Evolutionary conservation across 352 stramenopile genomes (phyloP).

Genomic region (Elongisporangium senticosum): DNA sequence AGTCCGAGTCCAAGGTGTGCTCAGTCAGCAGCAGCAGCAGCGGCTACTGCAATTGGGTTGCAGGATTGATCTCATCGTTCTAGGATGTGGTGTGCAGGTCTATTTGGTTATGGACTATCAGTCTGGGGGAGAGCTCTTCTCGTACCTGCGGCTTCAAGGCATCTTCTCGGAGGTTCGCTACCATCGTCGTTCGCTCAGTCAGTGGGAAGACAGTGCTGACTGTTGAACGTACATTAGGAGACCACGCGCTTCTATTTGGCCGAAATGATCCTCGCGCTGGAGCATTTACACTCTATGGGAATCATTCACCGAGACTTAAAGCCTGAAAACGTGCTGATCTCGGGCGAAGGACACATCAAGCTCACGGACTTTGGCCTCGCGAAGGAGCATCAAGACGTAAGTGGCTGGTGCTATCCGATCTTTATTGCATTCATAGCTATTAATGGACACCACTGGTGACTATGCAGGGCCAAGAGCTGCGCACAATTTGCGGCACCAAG

Average conservation of each 20-base stretch:
- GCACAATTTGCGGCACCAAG: slow-evolving; percentile 76
- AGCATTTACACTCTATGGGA: slow-evolving; percentile 71
- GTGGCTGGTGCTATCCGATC: neutral
- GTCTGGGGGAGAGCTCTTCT: slow-evolving; percentile 76
- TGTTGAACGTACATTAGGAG: slow-evolving; percentile 26
- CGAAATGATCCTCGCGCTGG: slow-evolving; percentile 80
- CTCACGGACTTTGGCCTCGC: slow-evolving; percentile 90
- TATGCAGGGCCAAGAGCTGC: slow-evolving; percentile 49
- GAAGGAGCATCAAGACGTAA: slow-evolving; percentile 54
- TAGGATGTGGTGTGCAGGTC: slow-evolving; percentile 25
- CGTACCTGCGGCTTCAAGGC: slow-evolving; percentile 56
- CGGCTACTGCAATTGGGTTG: neutral
- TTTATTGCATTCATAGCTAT: neutral
- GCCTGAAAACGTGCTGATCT: slow-evolving; percentile 91
- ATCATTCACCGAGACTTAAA: slow-evolving; percentile 90
- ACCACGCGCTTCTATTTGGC: slow-evolving; percentile 72
- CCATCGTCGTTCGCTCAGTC: too few relatives aligned
- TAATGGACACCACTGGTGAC: neutral
- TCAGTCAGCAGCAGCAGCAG: neutral
- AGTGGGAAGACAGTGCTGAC: neutral
- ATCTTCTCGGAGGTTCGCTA: slow-evolving; percentile 53
- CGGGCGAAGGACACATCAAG: slow-evolving; percentile 84
- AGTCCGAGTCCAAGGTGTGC: slow-evolving; percentile 75
- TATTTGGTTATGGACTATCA: slow-evolving; percentile 81
- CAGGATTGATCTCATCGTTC: neutral